Conservation (phyloP, 495 filamentous ascomycete species). For the Trichoderma orchidacearum region DNA sequence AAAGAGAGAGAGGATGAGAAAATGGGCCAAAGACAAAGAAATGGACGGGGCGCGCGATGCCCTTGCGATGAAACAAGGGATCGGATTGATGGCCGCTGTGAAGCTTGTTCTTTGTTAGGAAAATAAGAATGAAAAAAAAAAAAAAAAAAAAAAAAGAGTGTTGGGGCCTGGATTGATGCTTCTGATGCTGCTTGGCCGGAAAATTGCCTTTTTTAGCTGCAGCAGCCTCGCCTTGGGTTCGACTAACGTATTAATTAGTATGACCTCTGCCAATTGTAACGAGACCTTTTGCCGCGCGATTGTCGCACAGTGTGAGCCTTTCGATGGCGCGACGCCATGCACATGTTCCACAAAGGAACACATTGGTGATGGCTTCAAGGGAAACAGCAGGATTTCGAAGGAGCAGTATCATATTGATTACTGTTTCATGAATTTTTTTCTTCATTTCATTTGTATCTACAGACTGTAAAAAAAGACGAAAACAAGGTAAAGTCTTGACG, state of each 20-base stretch:
- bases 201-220: neutral
- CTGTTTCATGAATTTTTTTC: too few species aligned
- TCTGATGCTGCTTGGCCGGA: neutral
- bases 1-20: neutral
- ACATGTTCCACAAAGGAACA: neutral
- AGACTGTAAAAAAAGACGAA: too few species aligned
- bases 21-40: neutral
- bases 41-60: neutral
- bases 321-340: neutral
- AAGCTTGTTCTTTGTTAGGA: too few species aligned
- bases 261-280: neutral
- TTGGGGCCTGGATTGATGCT: too few species aligned
- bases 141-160: neutral
- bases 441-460: too few species aligned
- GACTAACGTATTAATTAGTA: too few species aligned
- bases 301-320: neutral
- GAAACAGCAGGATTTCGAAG: too few species aligned
- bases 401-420: too few species aligned
- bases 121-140: neutral
- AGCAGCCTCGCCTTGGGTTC: too few species aligned
- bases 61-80: neutral
- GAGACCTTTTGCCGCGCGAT: neutral
- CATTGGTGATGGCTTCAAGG: neutral
- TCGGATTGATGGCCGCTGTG: too few species aligned
- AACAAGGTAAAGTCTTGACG: too few species aligned